These are phyloP conservation scores for Pichia sp. DNA, from an alignment of 1,139 yeast genomes.

Conservation along the genomic window DNA sequence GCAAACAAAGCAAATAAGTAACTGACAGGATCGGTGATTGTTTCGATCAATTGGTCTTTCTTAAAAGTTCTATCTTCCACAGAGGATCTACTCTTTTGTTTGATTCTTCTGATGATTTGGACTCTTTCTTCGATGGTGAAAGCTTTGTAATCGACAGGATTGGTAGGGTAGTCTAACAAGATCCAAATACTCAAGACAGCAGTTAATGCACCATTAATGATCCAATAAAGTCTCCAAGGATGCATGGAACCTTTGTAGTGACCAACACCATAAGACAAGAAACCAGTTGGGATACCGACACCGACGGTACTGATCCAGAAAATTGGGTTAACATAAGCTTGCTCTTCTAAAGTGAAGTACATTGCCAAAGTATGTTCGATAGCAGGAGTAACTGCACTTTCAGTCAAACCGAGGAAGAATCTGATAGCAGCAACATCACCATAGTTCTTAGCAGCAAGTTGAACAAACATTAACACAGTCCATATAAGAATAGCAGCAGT, in stretches of 20 bases:
- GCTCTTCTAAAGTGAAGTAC: slow-evolving; percentile 35
- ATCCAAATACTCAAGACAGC: slow-evolving; percentile 31
- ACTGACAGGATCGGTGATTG: slow-evolving; percentile 39
- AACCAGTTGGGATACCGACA: slow-evolving; percentile 37
- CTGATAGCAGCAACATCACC: slow-evolving; percentile 35
- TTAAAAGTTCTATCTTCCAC: slow-evolving; percentile 38
- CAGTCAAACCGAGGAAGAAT: slow-evolving; percentile 36
- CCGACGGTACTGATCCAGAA: slow-evolving; percentile 38
- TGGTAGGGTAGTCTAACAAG: slow-evolving; percentile 35
- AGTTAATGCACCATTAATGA: slow-evolving; percentile 37
- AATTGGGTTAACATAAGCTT: slow-evolving; percentile 36
- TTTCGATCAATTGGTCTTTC: slow-evolving; percentile 37
- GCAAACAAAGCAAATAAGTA: slow-evolving; percentile 37
- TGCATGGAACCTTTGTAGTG: slow-evolving; percentile 25
- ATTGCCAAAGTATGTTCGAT: slow-evolving; percentile 35
- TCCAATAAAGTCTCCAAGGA: slow-evolving; percentile 36
- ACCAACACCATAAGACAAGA: slow-evolving; percentile 37
- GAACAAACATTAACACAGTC: slow-evolving; percentile 34
- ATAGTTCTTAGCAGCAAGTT: slow-evolving; percentile 33
- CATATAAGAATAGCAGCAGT: slow-evolving; percentile 30
- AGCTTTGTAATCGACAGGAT: slow-evolving; percentile 35
- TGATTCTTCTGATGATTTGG: slow-evolving; percentile 36
- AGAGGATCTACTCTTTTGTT: slow-evolving; percentile 34
- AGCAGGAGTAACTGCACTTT: slow-evolving; percentile 35
- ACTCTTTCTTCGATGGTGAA: slow-evolving; percentile 36